phyloP scores from a whole-genome alignment of 1,139 yeast species.

The Protomyces pachydermus region DNA sequence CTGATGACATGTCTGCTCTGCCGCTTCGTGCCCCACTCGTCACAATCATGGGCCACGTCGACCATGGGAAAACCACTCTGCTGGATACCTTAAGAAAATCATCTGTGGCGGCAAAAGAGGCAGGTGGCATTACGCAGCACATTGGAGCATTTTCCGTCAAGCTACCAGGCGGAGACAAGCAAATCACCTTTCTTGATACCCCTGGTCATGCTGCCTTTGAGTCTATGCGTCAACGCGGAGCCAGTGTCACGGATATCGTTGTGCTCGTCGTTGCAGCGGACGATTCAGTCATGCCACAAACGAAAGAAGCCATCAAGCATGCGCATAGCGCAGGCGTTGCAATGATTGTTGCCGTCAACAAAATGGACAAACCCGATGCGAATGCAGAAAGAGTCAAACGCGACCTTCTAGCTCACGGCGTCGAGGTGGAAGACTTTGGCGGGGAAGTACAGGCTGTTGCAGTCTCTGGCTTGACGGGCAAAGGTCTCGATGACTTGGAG shows the following conservation, averaged over 20 bases:
- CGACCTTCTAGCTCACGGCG: slow-evolving; percentile 70
- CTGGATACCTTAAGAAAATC: slow-evolving; percentile 80
- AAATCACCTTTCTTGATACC: slow-evolving; percentile 86
- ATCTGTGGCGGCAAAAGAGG: slow-evolving; percentile 74
- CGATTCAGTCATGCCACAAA: slow-evolving; percentile 97
- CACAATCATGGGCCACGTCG: slow-evolving; percentile 98
- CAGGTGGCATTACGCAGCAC: slow-evolving; percentile 97
- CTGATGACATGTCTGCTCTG: slow-evolving; percentile 45
- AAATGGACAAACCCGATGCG: slow-evolving; percentile 77
- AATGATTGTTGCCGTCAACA: slow-evolving; percentile 84
- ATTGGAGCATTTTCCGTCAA: slow-evolving; percentile 92
- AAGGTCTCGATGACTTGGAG: slow-evolving; percentile 81
- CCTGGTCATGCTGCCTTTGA: slow-evolving; percentile 98
- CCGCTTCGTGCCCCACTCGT: slow-evolving; percentile 86
- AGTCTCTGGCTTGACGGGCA: slow-evolving; percentile 81
- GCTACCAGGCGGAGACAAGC: slow-evolving; percentile 60
- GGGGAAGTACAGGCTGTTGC: slow-evolving; percentile 90
- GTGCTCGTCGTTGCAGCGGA: slow-evolving; percentile 96
- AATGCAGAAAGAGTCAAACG: slow-evolving; percentile 67
- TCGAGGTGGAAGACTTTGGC: slow-evolving; percentile 87
- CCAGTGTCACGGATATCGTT: slow-evolving; percentile 86
- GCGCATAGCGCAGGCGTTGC: slow-evolving; percentile 81
- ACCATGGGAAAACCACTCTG: slow-evolving; percentile 95
- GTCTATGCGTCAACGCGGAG: slow-evolving; percentile 96
- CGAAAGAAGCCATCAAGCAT: slow-evolving; percentile 91